These are phyloP conservation scores for Pestalotiopsis sp. DNA, from an alignment of 2,329 filamentous ascomycete species.

Conservation along the genomic window DNA sequence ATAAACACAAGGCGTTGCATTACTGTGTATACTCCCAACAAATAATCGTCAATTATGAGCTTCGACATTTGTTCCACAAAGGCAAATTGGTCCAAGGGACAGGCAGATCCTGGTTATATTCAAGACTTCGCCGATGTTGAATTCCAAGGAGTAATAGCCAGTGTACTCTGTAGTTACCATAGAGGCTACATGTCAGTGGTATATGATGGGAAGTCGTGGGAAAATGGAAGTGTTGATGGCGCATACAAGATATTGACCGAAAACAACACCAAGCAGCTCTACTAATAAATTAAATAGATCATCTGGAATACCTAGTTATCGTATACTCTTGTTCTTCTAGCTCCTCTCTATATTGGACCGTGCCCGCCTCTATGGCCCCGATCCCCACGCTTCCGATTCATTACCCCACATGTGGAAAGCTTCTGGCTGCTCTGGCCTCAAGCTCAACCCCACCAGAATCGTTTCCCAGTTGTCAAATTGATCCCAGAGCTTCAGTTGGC, in stretches of 20 bases:
- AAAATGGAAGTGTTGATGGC: too few relatives aligned
- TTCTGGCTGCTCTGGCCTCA: neutral
- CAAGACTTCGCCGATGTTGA: too few relatives aligned
- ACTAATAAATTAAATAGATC: too few relatives aligned
- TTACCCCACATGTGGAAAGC: conserved; percentile 1
- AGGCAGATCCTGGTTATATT: too few relatives aligned
- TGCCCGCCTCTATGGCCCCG: neutral
- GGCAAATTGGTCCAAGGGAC: too few relatives aligned
- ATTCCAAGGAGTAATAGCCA: too few relatives aligned
- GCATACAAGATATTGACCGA: too few relatives aligned
- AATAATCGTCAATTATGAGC: neutral
- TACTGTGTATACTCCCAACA: neutral
- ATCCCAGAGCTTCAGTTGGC: neutral
- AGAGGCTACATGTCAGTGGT: too few relatives aligned
- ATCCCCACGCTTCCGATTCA: neutral
- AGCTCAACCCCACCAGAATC: conserved; percentile 5
- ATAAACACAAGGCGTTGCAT: neutral
- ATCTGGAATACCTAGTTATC: neutral
- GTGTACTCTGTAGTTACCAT: too few relatives aligned
- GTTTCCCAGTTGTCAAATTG: neutral
- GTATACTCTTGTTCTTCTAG: neutral
- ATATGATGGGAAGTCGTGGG: too few relatives aligned
- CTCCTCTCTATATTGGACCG: neutral
- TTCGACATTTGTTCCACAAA: too few relatives aligned
- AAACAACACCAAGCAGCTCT: too few relatives aligned